These are phyloP conservation scores for Suhomyces pyralidae DNA, from an alignment of 805 yeast genomes.

Conservation along the genomic window DNA sequence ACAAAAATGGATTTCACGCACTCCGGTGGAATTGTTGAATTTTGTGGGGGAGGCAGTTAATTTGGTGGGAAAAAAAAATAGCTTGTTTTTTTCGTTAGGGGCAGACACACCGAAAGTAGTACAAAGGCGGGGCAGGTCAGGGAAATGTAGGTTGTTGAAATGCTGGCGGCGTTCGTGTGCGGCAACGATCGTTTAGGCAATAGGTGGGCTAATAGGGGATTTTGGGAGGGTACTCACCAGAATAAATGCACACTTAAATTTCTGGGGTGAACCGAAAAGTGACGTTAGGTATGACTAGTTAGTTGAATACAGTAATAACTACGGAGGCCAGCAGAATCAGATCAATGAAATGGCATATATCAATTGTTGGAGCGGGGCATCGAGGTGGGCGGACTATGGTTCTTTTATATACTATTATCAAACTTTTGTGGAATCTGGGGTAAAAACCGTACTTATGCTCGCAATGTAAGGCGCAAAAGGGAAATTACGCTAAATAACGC, in stretches of 20 bases:
- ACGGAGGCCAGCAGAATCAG: background rate
- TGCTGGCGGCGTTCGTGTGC: background rate
- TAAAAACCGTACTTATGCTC: background rate
- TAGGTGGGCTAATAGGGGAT: background rate
- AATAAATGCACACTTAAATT: too few relatives aligned
- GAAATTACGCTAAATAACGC: background rate
- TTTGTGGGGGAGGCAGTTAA: constrained; percentile 1
- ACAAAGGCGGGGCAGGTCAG: background rate
- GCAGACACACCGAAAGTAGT: background rate
- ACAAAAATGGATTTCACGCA: constrained; percentile 1
- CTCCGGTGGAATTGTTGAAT: constrained; percentile 3
- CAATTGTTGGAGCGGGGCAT: background rate
- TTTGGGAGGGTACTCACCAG: too few relatives aligned
- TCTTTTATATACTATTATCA: background rate
- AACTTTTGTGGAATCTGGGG: background rate
- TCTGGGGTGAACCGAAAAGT: too few relatives aligned
- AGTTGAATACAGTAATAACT: background rate
- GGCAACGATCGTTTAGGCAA: background rate
- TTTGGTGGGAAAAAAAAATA: background rate
- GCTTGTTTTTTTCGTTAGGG: background rate
- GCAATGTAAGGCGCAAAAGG: background rate
- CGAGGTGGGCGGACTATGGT: background rate
- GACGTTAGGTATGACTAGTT: too few relatives aligned
- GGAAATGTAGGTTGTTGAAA: background rate
- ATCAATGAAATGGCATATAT: background rate